Evolutionary conservation across 2,329 filamentous ascomycete species (phyloP), one percentile per base, ranked within the genome.

Genomic region (Aspergillus sp.): DNA sequence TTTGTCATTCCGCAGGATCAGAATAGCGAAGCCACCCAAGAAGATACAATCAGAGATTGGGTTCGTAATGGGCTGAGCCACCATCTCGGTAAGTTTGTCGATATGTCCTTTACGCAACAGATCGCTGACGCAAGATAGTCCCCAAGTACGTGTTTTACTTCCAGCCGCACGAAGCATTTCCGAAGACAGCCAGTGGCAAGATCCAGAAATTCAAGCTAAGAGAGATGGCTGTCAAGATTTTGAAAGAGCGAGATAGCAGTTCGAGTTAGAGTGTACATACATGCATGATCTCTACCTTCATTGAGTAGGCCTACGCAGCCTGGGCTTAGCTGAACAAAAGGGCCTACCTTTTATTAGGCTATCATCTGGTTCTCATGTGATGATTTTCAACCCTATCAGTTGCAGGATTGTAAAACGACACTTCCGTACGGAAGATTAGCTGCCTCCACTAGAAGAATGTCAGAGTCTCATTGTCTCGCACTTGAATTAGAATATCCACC

Each of bases 161-260:
- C 9, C 43, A 53, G 3, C 61, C 64, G 5, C 59, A 61, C 0
- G 80, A 86, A 1, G 83, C 85, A n/a, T 95, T 89, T 68, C 93
- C 93, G 17, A 97, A 96, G 81, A 99, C 94, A 32, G 89, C 91
- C 5, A 96, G 91, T 69, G 93, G 93, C 20, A 99, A 99, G 82
- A 92, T 97, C 51, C 91, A 96, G 76, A 97, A 97, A 76, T 97
- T 88, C 69, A 93, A 88, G 76, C 71, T 97, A 64, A 82, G 84
- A 65, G 88, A 91, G 14, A 76, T 81, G 64, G 92, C 84, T 0
- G 66, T 81, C 36, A 62, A 75, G 58, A 58, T 82, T 49, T 56
- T 84, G 44, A 70, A 66, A 29, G 69, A 76, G 20, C 34, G 17
- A 45, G 38, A 21, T 19, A 21, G 19, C 14, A 17, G 9, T 42